Evolutionary conservation across 225 moss, liverwort and hornwort species (phyloP), one percentile per base, ranked within the genome.

Genomic region (Neckera pumila): DNA sequence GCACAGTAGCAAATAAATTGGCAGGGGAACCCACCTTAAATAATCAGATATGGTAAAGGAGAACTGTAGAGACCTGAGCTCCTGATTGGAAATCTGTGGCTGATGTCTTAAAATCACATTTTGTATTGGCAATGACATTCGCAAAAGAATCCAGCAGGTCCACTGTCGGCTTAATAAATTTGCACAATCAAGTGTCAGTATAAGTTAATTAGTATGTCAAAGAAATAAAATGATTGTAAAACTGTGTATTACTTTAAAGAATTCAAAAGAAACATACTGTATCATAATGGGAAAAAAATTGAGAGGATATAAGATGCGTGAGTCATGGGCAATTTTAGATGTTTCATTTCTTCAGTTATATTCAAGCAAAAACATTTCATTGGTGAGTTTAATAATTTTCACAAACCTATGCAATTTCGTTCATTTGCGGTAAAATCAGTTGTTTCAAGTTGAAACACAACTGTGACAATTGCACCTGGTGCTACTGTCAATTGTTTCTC

Each of bases 101-200:
- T 65, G 87, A 38, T 84, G 92, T 92, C 9, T 89, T 71, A 65
- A 92, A 92, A 57, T 72, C 71, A 38, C 92, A 92, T 64, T 1
- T 82, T 28, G 47, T 38, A 27, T 42, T 42, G 47, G 36, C 65
- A 20, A 87, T 71, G 20, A 56, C 10, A 25, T 20, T 71, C 1
- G 77, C 87, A 87, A 85, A 89, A 57, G 92, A 92, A 38, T 92
- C 92, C 36, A 90, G 10, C 30, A 92, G 7, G 25, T 87, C 78
- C 51, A 92, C 92, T 92, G 47, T 53, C 45, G 12, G 81, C 33
- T 57, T 51, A 13, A 42, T 14, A 10, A 17, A 65, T 33, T 56
- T 45, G 8, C 8, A 34, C 26, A 47, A 13, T 60, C 28, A 17
- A 22, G 3, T 49, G 25, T 49, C 49, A 49, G 49, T 56, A 63